These are phyloP conservation scores for Phyllachora maydis DNA, from an alignment of 2,329 filamentous ascomycete genomes.

Conservation along the genomic window DNA sequence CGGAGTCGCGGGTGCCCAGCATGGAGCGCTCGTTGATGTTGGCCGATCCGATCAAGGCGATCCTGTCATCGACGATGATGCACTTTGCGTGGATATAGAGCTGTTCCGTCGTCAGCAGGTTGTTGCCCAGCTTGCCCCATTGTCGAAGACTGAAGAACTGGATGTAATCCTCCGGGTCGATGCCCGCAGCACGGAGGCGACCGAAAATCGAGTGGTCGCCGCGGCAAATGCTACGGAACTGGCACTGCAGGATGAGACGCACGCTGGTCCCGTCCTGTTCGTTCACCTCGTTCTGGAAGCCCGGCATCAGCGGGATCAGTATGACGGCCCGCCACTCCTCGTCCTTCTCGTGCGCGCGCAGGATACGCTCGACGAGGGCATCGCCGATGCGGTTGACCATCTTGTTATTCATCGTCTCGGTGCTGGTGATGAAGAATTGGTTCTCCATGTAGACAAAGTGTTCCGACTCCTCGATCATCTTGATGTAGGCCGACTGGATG, in stretches of 20 bases:
- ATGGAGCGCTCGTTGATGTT: conserved; percentile 98
- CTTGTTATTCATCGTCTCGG: conserved; percentile 66
- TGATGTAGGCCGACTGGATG: conserved; percentile 88
- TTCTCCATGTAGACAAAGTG: conserved; percentile 99
- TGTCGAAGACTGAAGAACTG: conserved; percentile 82
- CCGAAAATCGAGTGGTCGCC: conserved; percentile 87
- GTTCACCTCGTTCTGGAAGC: conserved; percentile 92
- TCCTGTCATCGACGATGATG: conserved; percentile 86
- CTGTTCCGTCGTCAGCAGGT: conserved; percentile 79
- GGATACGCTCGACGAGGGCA: conserved; percentile 79
- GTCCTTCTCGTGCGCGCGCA: conserved; percentile 60
- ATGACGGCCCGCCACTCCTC: conserved; percentile 85
- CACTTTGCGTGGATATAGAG: conserved; percentile 96
- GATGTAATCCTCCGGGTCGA: conserved; percentile 90
- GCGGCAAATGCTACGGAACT: conserved; percentile 88
- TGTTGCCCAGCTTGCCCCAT: conserved; percentile 76
- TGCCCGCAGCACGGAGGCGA: conserved; percentile 53
- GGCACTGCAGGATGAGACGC: conserved; percentile 87
- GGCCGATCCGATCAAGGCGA: conserved; percentile 86
- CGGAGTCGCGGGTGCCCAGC: conserved; percentile 79
- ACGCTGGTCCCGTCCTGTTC: conserved; percentile 88
- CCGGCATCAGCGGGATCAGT: conserved; percentile 89
- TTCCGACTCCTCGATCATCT: conserved; percentile 85
- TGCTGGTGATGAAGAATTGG: conserved; percentile 93
- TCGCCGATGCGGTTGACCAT: conserved; percentile 91